Percentiles rank a stretch among this genome's conserved stretches.
Conservation (phyloP, 108 stramenopile species). For the Stephanodiscus triporus region DNA sequence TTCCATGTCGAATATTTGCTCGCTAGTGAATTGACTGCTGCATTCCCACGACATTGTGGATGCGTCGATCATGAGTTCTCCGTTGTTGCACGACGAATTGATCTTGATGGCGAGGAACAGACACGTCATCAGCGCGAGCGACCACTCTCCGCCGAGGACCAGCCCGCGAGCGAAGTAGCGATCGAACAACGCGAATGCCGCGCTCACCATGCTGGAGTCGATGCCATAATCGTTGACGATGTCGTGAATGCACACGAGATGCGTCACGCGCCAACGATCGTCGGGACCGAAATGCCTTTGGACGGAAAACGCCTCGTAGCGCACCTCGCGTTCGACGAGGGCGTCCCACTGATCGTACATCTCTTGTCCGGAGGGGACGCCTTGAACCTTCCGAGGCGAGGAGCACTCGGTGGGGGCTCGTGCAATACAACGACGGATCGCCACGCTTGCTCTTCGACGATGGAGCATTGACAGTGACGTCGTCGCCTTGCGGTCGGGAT, state of each 20-base stretch:
- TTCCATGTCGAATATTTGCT: constrained; percentile 10
- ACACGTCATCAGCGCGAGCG: constrained; percentile 1
- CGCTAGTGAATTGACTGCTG: neutral
- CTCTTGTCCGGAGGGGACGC: neutral
- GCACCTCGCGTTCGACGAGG: constrained; percentile 12
- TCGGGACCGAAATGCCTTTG: neutral
- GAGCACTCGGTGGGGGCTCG: neutral
- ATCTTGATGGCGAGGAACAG: constrained; percentile 11
- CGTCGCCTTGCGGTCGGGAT: neutral
- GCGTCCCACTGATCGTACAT: constrained; percentile 12
- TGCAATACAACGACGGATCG: no score
- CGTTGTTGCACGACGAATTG: neutral
- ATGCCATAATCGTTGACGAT: constrained; percentile 2
- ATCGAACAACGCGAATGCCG: constrained; percentile 8
- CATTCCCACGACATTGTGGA: neutral
- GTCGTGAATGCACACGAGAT: neutral
- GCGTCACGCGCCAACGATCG: neutral
- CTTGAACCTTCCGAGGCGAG: neutral
- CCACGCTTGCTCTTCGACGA: no score
- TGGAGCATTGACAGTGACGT: neutral
- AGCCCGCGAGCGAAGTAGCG: neutral
- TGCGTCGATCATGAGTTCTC: neutral
- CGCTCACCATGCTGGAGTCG: neutral
- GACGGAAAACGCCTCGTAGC: neutral
- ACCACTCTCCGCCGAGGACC: neutral